phyloP scores from a whole-genome alignment of 176 grass and related monocot genomes.

The Avena eriantha region DNA sequence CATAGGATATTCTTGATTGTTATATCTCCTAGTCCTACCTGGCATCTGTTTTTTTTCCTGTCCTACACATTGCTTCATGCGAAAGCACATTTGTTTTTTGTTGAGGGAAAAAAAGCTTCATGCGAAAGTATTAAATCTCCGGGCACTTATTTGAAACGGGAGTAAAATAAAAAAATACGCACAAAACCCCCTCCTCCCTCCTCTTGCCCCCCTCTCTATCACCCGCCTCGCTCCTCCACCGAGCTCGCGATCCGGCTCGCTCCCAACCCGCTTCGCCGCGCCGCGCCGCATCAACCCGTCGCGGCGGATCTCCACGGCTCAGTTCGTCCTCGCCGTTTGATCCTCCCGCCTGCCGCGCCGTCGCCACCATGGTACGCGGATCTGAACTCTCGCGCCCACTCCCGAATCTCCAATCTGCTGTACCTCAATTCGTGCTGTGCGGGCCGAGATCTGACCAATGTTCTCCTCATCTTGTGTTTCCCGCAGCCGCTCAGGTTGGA shows the following conservation, averaged over 20 bases:
- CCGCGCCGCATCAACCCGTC: neutral
- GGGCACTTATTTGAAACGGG: neutral
- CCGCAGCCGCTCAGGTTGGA: constrained; percentile 98
- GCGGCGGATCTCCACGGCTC: constrained; percentile 24
- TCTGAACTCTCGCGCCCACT: constrained; percentile 31
- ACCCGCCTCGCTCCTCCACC: constrained; percentile 34
- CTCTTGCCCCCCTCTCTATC: neutral
- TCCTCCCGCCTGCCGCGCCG: neutral
- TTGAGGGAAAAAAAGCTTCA: neutral
- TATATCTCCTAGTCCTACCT: too few species aligned
- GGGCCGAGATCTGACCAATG: constrained; percentile 75
- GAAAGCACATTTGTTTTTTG: too few species aligned
- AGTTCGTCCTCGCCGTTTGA: neutral
- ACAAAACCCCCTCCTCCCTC: constrained; percentile 27
- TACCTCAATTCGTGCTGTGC: neutral
- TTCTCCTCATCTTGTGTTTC: constrained; percentile 43
- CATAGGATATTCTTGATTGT: too few species aligned
- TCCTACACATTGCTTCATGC: too few species aligned
- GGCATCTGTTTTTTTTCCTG: too few species aligned
- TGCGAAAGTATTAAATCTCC: neutral
- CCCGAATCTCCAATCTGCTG: constrained; percentile 32
- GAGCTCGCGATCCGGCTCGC: constrained; percentile 53
- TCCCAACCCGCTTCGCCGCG: neutral
- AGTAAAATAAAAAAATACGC: constrained; percentile 35
- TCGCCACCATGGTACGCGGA: constrained; percentile 55